These are phyloP conservation scores for Epichloe sp. DNA, from an alignment of 2,329 filamentous ascomycete species.

Conservation along the genomic window DNA sequence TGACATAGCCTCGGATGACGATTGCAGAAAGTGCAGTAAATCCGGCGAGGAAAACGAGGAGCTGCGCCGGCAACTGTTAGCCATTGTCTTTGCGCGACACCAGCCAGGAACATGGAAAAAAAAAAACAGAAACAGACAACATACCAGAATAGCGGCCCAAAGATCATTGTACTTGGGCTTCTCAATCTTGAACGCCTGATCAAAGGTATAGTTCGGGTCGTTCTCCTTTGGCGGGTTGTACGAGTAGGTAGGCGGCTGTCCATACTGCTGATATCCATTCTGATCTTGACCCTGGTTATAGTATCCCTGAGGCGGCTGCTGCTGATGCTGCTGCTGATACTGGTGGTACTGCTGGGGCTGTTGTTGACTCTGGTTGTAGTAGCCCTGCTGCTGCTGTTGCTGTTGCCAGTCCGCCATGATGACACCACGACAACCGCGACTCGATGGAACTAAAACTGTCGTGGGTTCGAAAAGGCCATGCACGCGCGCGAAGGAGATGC, in stretches of 20 bases:
- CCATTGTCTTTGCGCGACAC: not conserved
- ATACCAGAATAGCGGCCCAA: conserved; percentile 72
- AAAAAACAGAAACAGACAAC: conserved; percentile 11
- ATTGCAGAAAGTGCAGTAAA: conserved; percentile 67
- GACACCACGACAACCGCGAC: not conserved
- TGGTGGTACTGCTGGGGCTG: conserved; percentile 1
- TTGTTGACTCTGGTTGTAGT: conserved; percentile 3
- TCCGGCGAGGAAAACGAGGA: conserved; percentile 57
- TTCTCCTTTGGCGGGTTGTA: conserved; percentile 25
- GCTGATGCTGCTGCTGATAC: conserved; percentile 7
- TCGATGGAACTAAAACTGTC: not conserved
- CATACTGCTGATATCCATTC: conserved; percentile 14
- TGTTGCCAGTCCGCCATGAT: conserved; percentile 1
- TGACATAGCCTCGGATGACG: conserved; percentile 60
- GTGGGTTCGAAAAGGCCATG: not conserved
- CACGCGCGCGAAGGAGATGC: not conserved
- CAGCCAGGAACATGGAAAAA: no score
- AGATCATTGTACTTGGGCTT: conserved; percentile 81
- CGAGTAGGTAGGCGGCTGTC: conserved; percentile 19
- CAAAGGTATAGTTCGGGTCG: conserved; percentile 47
- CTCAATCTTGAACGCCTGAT: conserved; percentile 70
- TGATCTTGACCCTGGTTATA: conserved; percentile 10
- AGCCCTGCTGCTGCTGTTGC: conserved; percentile 1
- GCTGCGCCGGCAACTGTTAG: conserved; percentile 24
- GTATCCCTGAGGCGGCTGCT: conserved; percentile 8